Conservation (phyloP, 768 basidiomycete genomes). For the Phaeotremella fagi region DNA sequence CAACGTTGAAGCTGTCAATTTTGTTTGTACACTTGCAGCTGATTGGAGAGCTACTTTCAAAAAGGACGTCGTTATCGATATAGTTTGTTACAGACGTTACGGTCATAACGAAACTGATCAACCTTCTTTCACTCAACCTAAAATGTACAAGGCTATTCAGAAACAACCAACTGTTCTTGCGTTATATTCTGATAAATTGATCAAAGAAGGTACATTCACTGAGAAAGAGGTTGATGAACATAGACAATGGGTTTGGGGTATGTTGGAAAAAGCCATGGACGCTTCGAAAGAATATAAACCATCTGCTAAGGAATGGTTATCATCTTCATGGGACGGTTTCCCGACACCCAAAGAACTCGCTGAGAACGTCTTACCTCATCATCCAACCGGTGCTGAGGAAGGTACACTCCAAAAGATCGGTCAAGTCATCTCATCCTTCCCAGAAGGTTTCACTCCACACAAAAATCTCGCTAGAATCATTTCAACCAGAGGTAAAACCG, state of each 20-base stretch:
- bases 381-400: constrained; percentile 72
- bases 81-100: constrained; percentile 96
- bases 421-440: constrained; percentile 78
- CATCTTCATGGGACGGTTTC: constrained; percentile 97
- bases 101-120: constrained; percentile 99
- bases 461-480: constrained; percentile 93
- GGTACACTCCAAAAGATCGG: constrained; percentile 77
- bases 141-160: constrained; percentile 96
- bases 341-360: constrained; percentile 93
- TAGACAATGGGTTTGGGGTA: constrained; percentile 99
- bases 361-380: constrained; percentile 84
- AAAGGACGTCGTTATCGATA: constrained; percentile 97
- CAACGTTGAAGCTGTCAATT: constrained; percentile 96
- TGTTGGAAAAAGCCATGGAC: constrained; percentile 94
- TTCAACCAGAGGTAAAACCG: constrained; percentile 74
- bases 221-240: constrained; percentile 96
- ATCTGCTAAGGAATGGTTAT: constrained; percentile 93
- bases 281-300: constrained; percentile 93
- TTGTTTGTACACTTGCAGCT: constrained; percentile 94
- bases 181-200: constrained; percentile 84
- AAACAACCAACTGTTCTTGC: constrained; percentile 88
- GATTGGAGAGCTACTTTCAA: constrained; percentile 98
- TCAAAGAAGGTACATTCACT: constrained; percentile 87
- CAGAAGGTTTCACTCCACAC: constrained; percentile 78
- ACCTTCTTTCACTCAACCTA: constrained; percentile 95